phyloP scores from a whole-genome alignment of 2,329 filamentous ascomycete genomes.

The Clarireedia monteithiana region DNA sequence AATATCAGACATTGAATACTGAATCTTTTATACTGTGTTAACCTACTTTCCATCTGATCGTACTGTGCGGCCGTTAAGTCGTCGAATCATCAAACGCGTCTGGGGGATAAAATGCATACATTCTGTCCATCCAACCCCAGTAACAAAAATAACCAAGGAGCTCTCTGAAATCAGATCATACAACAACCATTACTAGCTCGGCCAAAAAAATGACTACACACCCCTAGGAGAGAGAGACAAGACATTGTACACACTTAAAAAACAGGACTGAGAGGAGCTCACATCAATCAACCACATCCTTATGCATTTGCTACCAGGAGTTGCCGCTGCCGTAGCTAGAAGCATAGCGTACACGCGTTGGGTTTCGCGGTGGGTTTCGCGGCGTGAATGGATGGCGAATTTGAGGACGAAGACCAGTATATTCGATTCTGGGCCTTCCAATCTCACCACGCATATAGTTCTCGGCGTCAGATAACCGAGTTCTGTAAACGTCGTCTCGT shows the following conservation, averaged over 20 bases:
- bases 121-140: not conserved
- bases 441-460: not conserved
- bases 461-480: not conserved
- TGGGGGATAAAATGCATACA: not conserved
- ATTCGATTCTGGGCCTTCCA: not conserved
- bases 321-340: not conserved
- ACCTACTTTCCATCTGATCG: not conserved
- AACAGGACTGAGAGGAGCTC: not conserved
- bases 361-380: slow-evolving; percentile 3
- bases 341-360: slow-evolving; percentile 4
- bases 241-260: not conserved
- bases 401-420: slow-evolving; percentile 7
- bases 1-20: not conserved
- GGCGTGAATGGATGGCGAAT: slow-evolving; percentile 1
- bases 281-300: not conserved
- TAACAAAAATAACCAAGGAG: too few species aligned
- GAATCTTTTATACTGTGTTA: not conserved
- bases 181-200: not conserved
- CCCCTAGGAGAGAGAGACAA: too few species aligned
- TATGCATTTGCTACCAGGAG: not conserved
- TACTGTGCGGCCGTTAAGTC: not conserved
- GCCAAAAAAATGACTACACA: too few species aligned
- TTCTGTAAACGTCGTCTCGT: slow-evolving; percentile 4
- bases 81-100: not conserved
- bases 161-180: not conserved